Evolutionary conservation across 129 eudicot species (phyloP).

Genomic region (Centrapalus pauciflorus): DNA sequence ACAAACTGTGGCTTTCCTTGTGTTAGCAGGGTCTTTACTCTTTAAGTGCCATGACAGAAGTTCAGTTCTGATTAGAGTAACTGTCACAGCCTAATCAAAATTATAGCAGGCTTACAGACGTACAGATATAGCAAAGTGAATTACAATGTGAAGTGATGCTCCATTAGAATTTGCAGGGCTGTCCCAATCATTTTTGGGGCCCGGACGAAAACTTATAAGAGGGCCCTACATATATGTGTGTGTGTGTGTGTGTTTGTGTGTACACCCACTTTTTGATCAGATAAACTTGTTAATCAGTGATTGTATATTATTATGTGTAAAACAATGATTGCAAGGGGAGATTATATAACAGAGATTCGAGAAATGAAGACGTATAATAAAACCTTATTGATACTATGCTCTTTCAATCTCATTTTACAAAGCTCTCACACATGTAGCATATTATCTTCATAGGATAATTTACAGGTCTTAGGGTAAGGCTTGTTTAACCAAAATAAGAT

Average conservation of each 20-base stretch:
- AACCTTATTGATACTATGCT: background rate
- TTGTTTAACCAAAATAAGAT: background rate
- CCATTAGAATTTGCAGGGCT: no score
- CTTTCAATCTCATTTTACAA: conserved; percentile 6
- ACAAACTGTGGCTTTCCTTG: background rate
- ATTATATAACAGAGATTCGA: no score
- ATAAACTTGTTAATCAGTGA: no score
- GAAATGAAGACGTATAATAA: no score
- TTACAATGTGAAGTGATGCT: background rate
- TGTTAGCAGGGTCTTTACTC: background rate
- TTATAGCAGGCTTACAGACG: background rate
- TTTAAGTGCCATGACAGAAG: background rate
- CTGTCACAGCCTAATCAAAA: background rate
- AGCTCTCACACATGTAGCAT: conserved; percentile 10
- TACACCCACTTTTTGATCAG: no score
- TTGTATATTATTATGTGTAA: no score
- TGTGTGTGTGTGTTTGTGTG: no score
- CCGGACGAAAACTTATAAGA: no score
- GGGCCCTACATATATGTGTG: no score
- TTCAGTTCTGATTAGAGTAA: background rate
- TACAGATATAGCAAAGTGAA: background rate
- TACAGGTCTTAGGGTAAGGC: background rate
- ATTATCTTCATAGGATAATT: background rate
- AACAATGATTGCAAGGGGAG: no score
- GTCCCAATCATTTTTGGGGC: no score